Percentiles rank a stretch among this genome's conserved stretches.
These are phyloP conservation scores for Gonapodya prolifera DNA, from an alignment of 192 early-diverging fungal species.

Conservation along the genomic window DNA sequence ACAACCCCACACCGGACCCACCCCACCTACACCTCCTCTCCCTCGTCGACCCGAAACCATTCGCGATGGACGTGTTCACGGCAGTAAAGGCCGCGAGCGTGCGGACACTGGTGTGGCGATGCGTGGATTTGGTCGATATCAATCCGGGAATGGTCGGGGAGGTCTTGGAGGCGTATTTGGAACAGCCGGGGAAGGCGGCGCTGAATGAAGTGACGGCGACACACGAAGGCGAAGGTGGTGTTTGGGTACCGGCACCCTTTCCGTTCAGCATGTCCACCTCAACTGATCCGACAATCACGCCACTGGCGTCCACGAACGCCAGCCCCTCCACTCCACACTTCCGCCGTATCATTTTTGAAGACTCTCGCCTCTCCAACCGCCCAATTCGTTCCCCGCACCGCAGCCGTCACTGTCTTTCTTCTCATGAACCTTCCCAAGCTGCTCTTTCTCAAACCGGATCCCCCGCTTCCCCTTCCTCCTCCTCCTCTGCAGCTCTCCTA, in stretches of 20 bases:
- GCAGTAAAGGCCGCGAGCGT: not conserved
- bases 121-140: not conserved
- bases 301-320: not conserved
- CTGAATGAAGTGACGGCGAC: no score
- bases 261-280: no score
- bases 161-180: not conserved
- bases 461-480: not conserved
- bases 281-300: no score
- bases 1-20: not conserved
- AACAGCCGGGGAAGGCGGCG: no score
- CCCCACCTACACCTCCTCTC: not conserved
- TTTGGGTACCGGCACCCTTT: no score
- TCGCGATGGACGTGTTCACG: not conserved
- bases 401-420: not conserved
- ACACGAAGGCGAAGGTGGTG: no score
- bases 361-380: not conserved
- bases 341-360: not conserved
- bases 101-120: not conserved
- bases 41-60: not conserved
- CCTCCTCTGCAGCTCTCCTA: not conserved
- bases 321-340: not conserved
- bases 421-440: no score
- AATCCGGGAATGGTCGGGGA: not conserved
- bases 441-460: not conserved
- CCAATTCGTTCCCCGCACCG: not conserved